Percentiles rank a stretch among this genome's conserved stretches.
Evolutionary conservation across 768 basidiomycete genomes (phyloP).

Genomic region (Cystobasidium onofrii): DNA sequence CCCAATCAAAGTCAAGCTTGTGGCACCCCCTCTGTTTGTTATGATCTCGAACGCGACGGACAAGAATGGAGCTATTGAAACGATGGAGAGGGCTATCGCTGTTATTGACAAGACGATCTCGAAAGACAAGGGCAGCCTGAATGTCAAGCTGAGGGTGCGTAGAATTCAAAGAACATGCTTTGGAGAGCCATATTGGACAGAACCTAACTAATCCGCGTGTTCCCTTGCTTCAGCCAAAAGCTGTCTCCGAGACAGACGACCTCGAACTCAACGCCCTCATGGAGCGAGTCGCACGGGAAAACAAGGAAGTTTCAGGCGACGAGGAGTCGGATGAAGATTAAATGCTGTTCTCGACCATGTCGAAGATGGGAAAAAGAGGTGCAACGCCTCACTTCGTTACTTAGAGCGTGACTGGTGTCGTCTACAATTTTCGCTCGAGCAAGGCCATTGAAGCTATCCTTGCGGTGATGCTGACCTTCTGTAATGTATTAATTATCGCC

Average conservation of each 20-base stretch:
- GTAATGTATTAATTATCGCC: background rate
- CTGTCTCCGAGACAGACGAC: slow-evolving; percentile 94
- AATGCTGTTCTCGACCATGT: background rate
- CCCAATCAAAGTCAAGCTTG: slow-evolving; percentile 92
- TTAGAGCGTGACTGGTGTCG: background rate
- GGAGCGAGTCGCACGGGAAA: slow-evolving; percentile 87
- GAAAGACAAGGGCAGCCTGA: slow-evolving; percentile 70
- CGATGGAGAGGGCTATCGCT: slow-evolving; percentile 87
- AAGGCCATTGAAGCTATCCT: background rate
- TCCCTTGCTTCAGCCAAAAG: slow-evolving; percentile 67
- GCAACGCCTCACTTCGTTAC: background rate
- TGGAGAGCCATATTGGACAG: no score
- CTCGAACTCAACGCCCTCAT: slow-evolving; percentile 93
- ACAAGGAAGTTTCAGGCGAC: slow-evolving; percentile 76
- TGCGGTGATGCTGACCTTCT: background rate
- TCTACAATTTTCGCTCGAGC: background rate
- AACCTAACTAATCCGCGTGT: no score
- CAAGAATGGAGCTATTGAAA: slow-evolving; percentile 86
- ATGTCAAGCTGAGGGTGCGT: slow-evolving; percentile 90
- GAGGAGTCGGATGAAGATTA: slow-evolving; percentile 42
- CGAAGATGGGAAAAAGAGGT: background rate
- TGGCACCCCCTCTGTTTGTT: slow-evolving; percentile 93
- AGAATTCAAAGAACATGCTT: background rate
- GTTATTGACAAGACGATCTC: slow-evolving; percentile 77
- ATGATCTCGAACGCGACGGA: slow-evolving; percentile 93